Base-by-base conservation (phyloP, 805 yeast species). In the Candida takata region DNA sequence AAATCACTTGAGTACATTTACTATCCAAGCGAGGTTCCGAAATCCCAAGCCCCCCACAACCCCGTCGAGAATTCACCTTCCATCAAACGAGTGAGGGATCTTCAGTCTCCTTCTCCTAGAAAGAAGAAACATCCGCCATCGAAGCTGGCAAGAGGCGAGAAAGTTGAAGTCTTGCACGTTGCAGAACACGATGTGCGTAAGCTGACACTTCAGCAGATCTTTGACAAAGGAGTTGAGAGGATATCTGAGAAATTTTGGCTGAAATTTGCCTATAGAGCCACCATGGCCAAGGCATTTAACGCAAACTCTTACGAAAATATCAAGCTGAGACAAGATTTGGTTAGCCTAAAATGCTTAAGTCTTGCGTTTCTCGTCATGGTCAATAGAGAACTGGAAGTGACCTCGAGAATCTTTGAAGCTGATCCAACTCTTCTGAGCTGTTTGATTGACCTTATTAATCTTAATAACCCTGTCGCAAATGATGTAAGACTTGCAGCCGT, bases 211-310 rank as follows among this genome's bases (percentile, higher is more conserved):
- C 79, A 77, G 43, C 83, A 82, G 49, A 67, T 83, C 14, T 77
- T 66, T 48, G 84, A 79, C 36, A 72, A 66, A 39, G 87, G 83
- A 4, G 52, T 63, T 42, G 70, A 64, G 25, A 58, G 57, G 9
- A 55, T 82, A 14, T 94, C 95, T 4, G 52, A 67, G 24, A 77
- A 77, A n/a, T 65, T 60, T 25, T 76, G 84, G 77, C 67, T 69
- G 39, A 77, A 74, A 24, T 84, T 79, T 47, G 70, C 79, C 1
- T 56, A 79, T 26, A 71, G 69, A 29, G 79, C 81, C 1, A 61
- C 77, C 6, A 64, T 73, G 21, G 84, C 87, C 1, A 86, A 85
- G 56, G 76, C 95, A 0, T 86, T 84, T 62, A 73, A 72, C 49
- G 63, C 69, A 13, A 69, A 66, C 29, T 61, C 80, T 2, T 62